Base-by-base conservation (phyloP, 106 monocot species). In the Allium sativum region DNA sequence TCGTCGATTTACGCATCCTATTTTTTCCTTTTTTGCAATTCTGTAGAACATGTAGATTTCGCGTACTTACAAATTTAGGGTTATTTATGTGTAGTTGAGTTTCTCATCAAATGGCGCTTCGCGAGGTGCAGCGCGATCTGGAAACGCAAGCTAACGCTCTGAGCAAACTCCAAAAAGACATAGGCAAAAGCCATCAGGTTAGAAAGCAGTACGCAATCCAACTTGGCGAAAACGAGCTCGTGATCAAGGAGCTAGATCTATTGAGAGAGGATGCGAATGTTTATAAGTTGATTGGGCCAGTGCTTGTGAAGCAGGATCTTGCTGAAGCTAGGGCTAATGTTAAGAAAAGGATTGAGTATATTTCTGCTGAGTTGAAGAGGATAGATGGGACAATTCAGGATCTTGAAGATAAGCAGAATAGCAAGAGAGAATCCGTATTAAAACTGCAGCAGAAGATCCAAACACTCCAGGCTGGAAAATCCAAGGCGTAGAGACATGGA, bases 171-270 rank as follows among this genome's bases (percentile, higher is more conserved):
- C 89, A 93, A 61, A 93, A 89, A 86, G 95, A 95, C 47, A 80
- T 90, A n/a, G 71, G 79, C 20, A 95, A 90, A 87, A 90, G 87
- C 63, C 84, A 95, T 58, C 87, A 95, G 81, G 79, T 95, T 66
- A 59, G 90, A 59, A 95, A 90, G 81, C 90, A 95, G 81, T 90
- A 90, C 81, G 90, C 90, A 18, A 84, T 95, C 68, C 95, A 95
- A 77, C 81, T 95, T 7, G 90, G 95, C 16, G 95, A 95, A 79
- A 95, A 95, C 72, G 90, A 95, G 69, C 90, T 95, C 59, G 95
- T 95, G 15, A 76, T 90, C 75, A 90, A 90, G 92, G 90, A 95
- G 62, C 42, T 95, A 54, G 87, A 95, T 44, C 46, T 95, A 42
- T 48, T 95, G 64, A 83, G 84, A n/a, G 79, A 78, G 14, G 17